A percentile compares a stretch with the other conserved stretches of the same genome.
These are phyloP conservation scores for Globisporangium cederbergense DNA, from an alignment of 352 stramenopile genomes.

Conservation along the genomic window DNA sequence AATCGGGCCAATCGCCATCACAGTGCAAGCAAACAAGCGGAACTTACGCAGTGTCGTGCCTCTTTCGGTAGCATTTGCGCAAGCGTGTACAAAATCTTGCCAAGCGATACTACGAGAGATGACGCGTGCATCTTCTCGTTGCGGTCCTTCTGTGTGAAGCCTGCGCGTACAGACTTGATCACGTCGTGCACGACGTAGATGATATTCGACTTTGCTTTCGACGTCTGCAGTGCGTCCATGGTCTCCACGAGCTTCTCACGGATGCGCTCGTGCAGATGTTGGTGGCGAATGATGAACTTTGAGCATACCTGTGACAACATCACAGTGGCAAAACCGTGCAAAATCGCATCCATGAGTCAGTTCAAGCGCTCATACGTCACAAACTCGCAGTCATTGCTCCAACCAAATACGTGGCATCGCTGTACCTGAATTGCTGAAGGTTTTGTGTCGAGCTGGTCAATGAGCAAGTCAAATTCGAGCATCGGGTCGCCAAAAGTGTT, in stretches of 20 bases:
- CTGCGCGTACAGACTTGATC: conserved; percentile 69
- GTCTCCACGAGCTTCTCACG: conserved; percentile 59
- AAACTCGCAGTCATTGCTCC: not conserved
- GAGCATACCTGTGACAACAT: conserved; percentile 56
- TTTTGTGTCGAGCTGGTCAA: conserved; percentile 84
- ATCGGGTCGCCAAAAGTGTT: conserved; percentile 79
- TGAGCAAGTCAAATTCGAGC: conserved; percentile 82
- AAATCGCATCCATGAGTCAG: conserved; percentile 6
- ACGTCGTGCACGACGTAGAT: conserved; percentile 85
- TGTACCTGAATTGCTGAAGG: conserved; percentile 80
- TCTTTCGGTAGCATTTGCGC: conserved; percentile 63
- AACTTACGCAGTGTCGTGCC: conserved; percentile 61
- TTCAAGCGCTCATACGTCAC: not conserved
- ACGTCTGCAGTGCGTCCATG: conserved; percentile 58
- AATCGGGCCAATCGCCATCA: not conserved
- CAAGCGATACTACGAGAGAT: conserved; percentile 54
- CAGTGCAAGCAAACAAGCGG: not conserved
- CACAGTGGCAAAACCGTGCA: not conserved
- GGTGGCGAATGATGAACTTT: conserved; percentile 81
- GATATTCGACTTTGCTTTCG: conserved; percentile 73
- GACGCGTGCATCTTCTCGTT: conserved; percentile 78
- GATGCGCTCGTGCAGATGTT: conserved; percentile 69
- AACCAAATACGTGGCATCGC: not conserved
- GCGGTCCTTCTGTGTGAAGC: conserved; percentile 63
- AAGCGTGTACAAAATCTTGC: conserved; percentile 61